phyloP scores from a whole-genome alignment of 768 basidiomycete species.

The Phanerochaete carnosa region DNA sequence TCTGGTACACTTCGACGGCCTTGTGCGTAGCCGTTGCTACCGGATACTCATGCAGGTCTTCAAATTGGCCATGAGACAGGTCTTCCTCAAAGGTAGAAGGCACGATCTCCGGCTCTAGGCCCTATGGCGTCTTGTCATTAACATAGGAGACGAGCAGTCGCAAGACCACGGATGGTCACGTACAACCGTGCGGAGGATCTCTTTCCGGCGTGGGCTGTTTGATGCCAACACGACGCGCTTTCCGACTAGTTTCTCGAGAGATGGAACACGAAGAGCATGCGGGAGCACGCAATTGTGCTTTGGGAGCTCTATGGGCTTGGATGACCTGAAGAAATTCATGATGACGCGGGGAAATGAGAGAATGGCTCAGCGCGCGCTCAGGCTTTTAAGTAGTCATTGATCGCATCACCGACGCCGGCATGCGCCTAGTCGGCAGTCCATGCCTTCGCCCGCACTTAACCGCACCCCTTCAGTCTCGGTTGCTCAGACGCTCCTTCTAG shows the following conservation, averaged over 20 bases:
- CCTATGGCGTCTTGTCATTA: conserved; percentile 31
- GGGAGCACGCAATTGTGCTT: conserved; percentile 53
- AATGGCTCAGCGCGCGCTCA: not conserved
- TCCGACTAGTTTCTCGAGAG: conserved; percentile 61
- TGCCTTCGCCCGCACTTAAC: not conserved
- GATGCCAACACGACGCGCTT: conserved; percentile 87
- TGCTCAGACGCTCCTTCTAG: too few relatives aligned
- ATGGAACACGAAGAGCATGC: conserved; percentile 60
- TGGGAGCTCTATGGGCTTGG: conserved; percentile 21
- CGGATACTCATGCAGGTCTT: conserved; percentile 70
- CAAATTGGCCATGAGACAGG: conserved; percentile 62
- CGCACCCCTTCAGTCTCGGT: not conserved
- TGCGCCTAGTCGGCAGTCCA: not conserved
- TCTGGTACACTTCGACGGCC: conserved; percentile 84
- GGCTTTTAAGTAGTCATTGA: not conserved
- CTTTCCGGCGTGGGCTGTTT: conserved; percentile 78
- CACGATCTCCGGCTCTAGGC: conserved; percentile 64
- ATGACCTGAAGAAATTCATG: conserved; percentile 22
- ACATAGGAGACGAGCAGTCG: not conserved
- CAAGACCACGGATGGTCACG: conserved; percentile 26
- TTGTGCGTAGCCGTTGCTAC: conserved; percentile 75
- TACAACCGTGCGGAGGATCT: conserved; percentile 78
- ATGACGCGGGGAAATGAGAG: not conserved
- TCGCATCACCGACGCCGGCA: conserved; percentile 4
- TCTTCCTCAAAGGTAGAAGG: conserved; percentile 83